phyloP scores from a whole-genome alignment of 192 early-diverging fungal species.

The Linnemannia elongata region DNA sequence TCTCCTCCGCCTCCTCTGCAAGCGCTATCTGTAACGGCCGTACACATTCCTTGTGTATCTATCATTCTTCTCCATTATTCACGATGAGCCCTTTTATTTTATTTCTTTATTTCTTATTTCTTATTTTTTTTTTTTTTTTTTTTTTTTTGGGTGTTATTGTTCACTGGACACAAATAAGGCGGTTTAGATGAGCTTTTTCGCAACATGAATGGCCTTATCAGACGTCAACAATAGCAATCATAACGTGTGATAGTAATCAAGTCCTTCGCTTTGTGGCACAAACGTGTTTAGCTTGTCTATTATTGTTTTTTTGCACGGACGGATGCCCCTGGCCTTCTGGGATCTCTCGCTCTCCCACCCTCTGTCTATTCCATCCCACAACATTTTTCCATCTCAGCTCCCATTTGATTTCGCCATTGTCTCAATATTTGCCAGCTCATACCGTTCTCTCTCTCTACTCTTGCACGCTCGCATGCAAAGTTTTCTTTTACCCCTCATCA shows the following conservation, averaged over 20 bases:
- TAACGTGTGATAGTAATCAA: neutral
- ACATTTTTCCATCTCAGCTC: too few relatives aligned
- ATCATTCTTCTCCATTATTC: neutral
- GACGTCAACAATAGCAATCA: neutral
- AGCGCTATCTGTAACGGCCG: neutral
- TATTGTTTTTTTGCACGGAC: neutral
- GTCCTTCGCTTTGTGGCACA: too few relatives aligned
- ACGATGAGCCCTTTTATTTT: neutral
- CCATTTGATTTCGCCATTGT: too few relatives aligned
- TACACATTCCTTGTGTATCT: neutral
- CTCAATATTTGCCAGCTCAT: too few relatives aligned
- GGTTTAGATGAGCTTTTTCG: conserved; percentile 1
- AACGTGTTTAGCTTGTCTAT: conserved; percentile 6
- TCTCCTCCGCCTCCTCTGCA: neutral
- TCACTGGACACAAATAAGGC: neutral
- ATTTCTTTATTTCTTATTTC: too few relatives aligned
- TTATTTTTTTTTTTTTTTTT: too few relatives aligned
- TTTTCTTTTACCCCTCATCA: neutral
- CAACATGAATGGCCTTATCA: neutral
- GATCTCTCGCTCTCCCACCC: neutral
- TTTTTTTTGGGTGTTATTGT: too few relatives aligned
- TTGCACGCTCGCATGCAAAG: neutral
- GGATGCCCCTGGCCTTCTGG: neutral
- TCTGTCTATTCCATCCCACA: too few relatives aligned
- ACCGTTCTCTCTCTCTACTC: too few relatives aligned